These are phyloP conservation scores for Colletotrichum simmondsii DNA, from an alignment of 2,329 filamentous ascomycete species.

Conservation along the genomic window DNA sequence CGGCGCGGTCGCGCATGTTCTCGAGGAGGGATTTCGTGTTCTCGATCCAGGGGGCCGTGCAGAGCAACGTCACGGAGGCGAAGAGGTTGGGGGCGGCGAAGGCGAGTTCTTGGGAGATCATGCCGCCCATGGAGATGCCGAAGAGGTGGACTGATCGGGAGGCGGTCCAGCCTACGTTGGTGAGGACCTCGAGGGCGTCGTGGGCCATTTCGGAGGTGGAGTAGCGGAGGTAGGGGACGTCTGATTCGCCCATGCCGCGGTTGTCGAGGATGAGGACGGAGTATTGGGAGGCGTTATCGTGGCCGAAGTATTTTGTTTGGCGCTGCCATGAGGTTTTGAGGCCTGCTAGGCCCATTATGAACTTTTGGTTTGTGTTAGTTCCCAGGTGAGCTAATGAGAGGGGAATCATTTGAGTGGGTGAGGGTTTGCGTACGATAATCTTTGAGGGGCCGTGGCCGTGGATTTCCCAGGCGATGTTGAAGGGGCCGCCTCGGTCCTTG, in stretches of 20 bases:
- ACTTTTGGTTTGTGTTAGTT: constrained; percentile 55
- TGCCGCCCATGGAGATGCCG: constrained; percentile 88
- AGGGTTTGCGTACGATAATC: constrained; percentile 71
- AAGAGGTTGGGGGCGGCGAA: constrained; percentile 63
- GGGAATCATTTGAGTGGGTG: background rate
- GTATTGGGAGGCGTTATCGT: constrained; percentile 74
- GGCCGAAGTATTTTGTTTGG: constrained; percentile 85
- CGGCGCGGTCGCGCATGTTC: constrained; percentile 68
- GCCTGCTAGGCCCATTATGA: constrained; percentile 84
- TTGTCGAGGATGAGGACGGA: constrained; percentile 85
- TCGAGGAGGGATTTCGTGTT: constrained; percentile 72
- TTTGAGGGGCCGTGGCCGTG: constrained; percentile 80
- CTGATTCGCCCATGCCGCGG: constrained; percentile 83
- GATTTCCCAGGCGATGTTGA: constrained; percentile 82
- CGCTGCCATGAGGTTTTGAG: constrained; percentile 79
- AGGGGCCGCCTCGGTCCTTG: constrained; percentile 76
- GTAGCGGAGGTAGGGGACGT: constrained; percentile 82
- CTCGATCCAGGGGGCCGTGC: constrained; percentile 70
- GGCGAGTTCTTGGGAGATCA: constrained; percentile 88
- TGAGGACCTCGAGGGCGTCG: constrained; percentile 77
- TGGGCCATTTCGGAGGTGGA: constrained; percentile 86
- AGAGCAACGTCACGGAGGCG: constrained; percentile 67
- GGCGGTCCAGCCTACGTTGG: constrained; percentile 75
- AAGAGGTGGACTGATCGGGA: constrained; percentile 70
- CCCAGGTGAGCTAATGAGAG: background rate